phyloP scores from a whole-genome alignment of 176 grass and related monocot genomes.

The Ampelocalamus luodianensis region DNA sequence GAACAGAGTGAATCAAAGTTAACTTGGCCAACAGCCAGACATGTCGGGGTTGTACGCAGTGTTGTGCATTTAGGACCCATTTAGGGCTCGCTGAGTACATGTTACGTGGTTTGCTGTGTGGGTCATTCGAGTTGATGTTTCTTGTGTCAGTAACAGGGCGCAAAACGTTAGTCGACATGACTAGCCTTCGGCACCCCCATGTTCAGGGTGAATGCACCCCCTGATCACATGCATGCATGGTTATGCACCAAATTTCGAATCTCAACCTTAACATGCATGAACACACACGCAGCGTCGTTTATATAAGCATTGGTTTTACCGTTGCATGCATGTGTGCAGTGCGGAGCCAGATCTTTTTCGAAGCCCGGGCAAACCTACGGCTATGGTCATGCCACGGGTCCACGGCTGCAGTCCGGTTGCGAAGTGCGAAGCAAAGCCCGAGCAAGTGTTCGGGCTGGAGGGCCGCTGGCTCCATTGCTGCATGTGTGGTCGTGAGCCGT shows the following conservation, averaged over 20 bases:
- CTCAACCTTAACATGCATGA: background rate
- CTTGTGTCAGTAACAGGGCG: constrained; percentile 41
- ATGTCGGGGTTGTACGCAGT: background rate
- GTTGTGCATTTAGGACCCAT: constrained; percentile 21
- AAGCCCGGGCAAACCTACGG: too few species aligned
- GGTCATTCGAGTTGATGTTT: constrained; percentile 52
- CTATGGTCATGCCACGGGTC: too few species aligned
- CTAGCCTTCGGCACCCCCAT: background rate
- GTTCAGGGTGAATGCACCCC: background rate
- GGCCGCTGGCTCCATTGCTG: too few species aligned
- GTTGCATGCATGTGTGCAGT: background rate
- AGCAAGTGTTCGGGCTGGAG: too few species aligned
- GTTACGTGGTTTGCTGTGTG: constrained; percentile 12
- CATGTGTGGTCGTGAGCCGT: background rate
- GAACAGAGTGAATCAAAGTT: background rate
- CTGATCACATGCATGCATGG: constrained; percentile 7
- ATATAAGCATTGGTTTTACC: background rate
- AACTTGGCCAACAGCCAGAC: background rate
- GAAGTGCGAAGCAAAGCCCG: too few species aligned
- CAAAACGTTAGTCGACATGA: constrained; percentile 33
- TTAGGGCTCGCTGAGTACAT: constrained; percentile 5
- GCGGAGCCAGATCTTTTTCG: too few species aligned
- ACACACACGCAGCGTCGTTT: background rate
- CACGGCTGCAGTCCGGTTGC: too few species aligned
- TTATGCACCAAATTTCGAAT: background rate